These are phyloP conservation scores for Botrytis galanthina DNA, from an alignment of 2,329 filamentous ascomycete genomes.

Conservation along the genomic window DNA sequence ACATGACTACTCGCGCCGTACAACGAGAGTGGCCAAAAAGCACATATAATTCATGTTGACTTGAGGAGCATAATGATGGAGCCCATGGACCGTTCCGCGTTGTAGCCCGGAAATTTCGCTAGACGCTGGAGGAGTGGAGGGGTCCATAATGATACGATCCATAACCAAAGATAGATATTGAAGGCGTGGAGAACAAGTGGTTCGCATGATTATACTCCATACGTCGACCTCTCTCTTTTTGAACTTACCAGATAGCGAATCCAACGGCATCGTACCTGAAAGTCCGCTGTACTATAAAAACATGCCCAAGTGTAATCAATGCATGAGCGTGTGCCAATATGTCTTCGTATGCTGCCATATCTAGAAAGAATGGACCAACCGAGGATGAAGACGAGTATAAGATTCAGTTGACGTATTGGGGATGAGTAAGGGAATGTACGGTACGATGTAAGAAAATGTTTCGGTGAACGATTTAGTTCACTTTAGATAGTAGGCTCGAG, in stretches of 20 bases:
- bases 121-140: constrained; percentile 5
- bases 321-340: background rate
- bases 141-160: background rate
- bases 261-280: background rate
- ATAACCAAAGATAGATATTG: background rate
- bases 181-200: constrained; percentile 14
- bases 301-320: background rate
- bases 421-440: background rate
- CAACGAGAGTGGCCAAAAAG: background rate
- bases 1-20: background rate
- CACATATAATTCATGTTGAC: background rate
- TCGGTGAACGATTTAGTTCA: background rate
- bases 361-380: background rate
- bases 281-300: background rate
- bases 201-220: constrained; percentile 8
- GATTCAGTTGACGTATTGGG: no score
- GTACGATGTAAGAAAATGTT: background rate
- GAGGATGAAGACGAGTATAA: background rate
- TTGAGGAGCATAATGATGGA: background rate
- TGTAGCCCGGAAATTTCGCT: constrained; percentile 9
- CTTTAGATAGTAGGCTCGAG: background rate
- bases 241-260: background rate
- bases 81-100: background rate
- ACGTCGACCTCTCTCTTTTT: background rate
- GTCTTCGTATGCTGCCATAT: background rate